These are phyloP conservation scores for Amanita pseudoporphyria DNA, from an alignment of 768 basidiomycete species.

Conservation along the genomic window DNA sequence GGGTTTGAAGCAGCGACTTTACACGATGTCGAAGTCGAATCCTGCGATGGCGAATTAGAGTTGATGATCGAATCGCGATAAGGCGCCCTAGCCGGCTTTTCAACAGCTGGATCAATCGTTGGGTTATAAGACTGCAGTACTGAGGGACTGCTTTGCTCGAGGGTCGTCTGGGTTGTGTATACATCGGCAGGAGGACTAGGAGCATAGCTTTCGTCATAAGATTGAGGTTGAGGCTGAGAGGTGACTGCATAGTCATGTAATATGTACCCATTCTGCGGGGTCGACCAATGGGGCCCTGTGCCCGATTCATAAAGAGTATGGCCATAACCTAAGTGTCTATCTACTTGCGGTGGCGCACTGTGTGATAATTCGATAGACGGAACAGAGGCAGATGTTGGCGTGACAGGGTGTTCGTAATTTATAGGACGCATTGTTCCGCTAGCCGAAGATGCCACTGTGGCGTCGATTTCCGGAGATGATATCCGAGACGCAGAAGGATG, in stretches of 20 bases:
- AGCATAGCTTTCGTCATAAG: not conserved
- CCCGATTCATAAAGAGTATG: not conserved
- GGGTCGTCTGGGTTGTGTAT: not conserved
- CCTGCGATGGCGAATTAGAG: not conserved
- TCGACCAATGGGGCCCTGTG: not conserved
- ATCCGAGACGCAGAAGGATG: conserved; percentile 23
- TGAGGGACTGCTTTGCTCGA: not conserved
- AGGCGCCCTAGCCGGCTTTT: not conserved
- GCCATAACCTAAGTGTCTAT: not conserved
- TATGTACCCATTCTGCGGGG: not conserved
- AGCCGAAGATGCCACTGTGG: conserved; percentile 4
- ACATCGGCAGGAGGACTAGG: not conserved
- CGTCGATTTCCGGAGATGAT: conserved; percentile 28
- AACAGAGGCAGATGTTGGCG: not conserved
- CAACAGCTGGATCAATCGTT: not conserved
- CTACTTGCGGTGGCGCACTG: no score
- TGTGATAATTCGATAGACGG: not conserved
- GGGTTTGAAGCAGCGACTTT: conserved; percentile 12
- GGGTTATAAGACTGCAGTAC: not conserved
- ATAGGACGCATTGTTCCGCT: conserved; percentile 1
- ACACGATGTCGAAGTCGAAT: not conserved
- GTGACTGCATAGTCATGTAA: not conserved
- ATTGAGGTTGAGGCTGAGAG: not conserved
- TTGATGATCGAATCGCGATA: not conserved
- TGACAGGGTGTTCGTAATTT: conserved; percentile 6